phyloP scores from a whole-genome alignment of 495 filamentous ascomycete genomes.

The Choiromyces venosus region DNA sequence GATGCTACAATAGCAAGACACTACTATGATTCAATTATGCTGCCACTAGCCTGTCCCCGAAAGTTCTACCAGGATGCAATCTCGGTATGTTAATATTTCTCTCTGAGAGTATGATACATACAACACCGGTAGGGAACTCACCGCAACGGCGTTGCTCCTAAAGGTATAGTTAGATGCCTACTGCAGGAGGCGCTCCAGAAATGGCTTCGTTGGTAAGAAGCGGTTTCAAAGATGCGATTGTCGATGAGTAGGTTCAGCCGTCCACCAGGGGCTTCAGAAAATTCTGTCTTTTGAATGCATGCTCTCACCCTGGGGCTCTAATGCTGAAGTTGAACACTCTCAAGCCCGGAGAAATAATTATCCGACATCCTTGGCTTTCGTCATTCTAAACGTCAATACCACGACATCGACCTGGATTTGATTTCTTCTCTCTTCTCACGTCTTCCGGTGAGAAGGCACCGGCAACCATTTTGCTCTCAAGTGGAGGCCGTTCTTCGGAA shows the following conservation, averaged over 20 bases:
- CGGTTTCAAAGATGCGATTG: not conserved
- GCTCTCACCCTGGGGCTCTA: not conserved
- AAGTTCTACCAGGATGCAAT: not conserved
- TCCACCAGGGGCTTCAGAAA: not conserved
- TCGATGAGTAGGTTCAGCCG: not conserved
- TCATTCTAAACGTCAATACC: not conserved
- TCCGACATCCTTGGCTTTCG: not conserved
- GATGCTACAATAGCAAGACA: not conserved
- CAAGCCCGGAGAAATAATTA: not conserved
- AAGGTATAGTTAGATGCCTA: not conserved
- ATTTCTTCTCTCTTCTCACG: too few relatives aligned
- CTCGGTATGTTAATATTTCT: not conserved
- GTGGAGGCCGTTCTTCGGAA: not conserved
- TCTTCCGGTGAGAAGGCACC: not conserved
- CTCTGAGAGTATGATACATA: not conserved
- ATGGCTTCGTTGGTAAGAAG: not conserved
- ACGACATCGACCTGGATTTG: not conserved
- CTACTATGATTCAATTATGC: not conserved
- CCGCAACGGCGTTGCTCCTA: not conserved
- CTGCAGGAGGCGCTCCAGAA: not conserved
- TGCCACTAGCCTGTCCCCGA: not conserved
- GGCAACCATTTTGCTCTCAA: not conserved
- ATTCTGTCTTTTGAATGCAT: not conserved
- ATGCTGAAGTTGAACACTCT: not conserved
- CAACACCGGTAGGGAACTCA: too few relatives aligned